phyloP scores from a whole-genome alignment of 139 green algal species.

The Coccomyxa sp. region DNA sequence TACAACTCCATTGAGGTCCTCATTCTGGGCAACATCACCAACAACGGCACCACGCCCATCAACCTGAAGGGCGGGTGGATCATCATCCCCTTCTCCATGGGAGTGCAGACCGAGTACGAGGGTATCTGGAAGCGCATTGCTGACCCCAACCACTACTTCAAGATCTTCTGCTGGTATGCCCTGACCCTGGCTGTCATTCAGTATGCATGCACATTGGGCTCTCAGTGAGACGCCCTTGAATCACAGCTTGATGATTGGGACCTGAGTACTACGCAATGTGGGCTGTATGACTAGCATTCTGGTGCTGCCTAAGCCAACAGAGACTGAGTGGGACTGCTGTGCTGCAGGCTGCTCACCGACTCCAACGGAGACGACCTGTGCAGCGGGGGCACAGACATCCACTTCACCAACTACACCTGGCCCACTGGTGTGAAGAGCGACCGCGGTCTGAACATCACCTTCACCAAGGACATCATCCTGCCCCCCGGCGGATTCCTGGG shows the following conservation, averaged over 20 bases:
- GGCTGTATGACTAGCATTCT: too few species aligned
- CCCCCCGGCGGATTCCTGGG: background rate
- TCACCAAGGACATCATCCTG: background rate
- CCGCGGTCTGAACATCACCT: slow-evolving; percentile 8
- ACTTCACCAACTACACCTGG: slow-evolving; percentile 9
- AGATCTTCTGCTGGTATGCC: slow-evolving; percentile 2
- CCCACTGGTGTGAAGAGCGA: background rate
- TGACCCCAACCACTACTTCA: slow-evolving; percentile 2
- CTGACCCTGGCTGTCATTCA: too few species aligned
- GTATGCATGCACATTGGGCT: too few species aligned
- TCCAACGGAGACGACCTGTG: background rate
- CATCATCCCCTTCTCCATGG: slow-evolving; percentile 8
- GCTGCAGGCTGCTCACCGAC: background rate
- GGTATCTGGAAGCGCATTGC: slow-evolving; percentile 1
- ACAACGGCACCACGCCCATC: background rate
- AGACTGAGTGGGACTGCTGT: too few species aligned
- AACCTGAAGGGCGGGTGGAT: slow-evolving; percentile 7
- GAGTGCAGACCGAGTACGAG: slow-evolving; percentile 4
- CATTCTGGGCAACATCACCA: slow-evolving; percentile 9
- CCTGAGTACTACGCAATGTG: too few species aligned
- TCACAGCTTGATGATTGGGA: too few species aligned
- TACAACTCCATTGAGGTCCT: slow-evolving; percentile 7
- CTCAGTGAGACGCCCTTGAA: too few species aligned
- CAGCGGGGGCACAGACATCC: background rate
- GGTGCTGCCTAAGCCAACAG: too few species aligned